Percentiles rank a stretch among this genome's conserved stretches.
These are phyloP conservation scores for Globisporangium barbulae DNA, from an alignment of 352 stramenopile species.

Conservation along the genomic window DNA sequence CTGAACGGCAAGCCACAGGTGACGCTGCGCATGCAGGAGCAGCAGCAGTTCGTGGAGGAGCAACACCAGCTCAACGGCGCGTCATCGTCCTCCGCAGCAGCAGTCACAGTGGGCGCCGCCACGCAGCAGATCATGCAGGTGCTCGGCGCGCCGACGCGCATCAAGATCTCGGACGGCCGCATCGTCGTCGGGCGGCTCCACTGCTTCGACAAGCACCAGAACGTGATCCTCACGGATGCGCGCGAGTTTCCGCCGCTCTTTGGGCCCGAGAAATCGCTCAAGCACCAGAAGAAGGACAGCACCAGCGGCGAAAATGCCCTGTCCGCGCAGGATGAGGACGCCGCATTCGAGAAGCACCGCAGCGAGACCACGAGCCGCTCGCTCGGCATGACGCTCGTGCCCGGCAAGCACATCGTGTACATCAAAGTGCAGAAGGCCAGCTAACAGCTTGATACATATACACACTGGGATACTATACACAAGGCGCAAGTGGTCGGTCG, in stretches of 20 bases:
- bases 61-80: conserved; percentile 9
- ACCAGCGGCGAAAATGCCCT: not conserved
- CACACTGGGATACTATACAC: not conserved
- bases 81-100: not conserved
- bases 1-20: conserved; percentile 58
- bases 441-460: not conserved
- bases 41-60: conserved; percentile 19
- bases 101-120: conserved; percentile 27
- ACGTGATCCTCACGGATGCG: conserved; percentile 73
- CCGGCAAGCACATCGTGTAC: conserved; percentile 73
- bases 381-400: conserved; percentile 74
- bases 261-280: not conserved
- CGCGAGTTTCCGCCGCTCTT: conserved; percentile 51
- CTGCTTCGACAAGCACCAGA: conserved; percentile 84
- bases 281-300: conserved; percentile 20
- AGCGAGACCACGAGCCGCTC: conserved; percentile 34
- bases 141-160: conserved; percentile 46
- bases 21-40: conserved; percentile 23
- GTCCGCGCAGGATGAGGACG: conserved; percentile 10
- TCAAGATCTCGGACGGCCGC: conserved; percentile 72
- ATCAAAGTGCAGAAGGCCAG: conserved; percentile 46
- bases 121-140: conserved; percentile 62
- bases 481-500: too few species aligned
- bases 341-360: conserved; percentile 18
- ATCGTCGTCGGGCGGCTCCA: conserved; percentile 64